Conservation (phyloP, 2,329 filamentous ascomycete species). For the Monilinia vaccinii-corymbosi region DNA sequence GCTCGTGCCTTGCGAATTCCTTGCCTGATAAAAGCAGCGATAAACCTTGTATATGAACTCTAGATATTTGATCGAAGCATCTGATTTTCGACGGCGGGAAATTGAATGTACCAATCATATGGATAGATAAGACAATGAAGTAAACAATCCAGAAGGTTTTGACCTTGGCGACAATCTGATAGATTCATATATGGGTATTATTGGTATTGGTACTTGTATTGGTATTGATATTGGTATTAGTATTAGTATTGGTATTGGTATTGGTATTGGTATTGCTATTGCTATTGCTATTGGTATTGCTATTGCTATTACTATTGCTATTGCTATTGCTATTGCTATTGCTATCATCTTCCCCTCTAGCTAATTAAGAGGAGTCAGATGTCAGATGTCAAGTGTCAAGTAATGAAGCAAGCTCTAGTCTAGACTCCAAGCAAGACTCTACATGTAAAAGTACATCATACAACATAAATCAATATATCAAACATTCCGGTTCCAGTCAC, state of each 20-base stretch:
- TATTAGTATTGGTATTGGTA: too few species aligned
- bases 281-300: too few species aligned
- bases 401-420: background rate
- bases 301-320: too few species aligned
- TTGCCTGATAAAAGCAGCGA: background rate
- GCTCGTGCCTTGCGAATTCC: background rate
- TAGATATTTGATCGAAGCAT: background rate
- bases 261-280: background rate
- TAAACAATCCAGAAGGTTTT: background rate
- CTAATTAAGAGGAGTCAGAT: too few species aligned
- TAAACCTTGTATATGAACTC: background rate
- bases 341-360: background rate
- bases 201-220: too few species aligned
- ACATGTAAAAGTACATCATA: too few species aligned
- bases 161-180: background rate
- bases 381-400: background rate
- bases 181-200: too few species aligned
- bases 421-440: background rate
- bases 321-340: background rate
- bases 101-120: background rate
- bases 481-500: too few species aligned
- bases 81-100: background rate
- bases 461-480: too few species aligned
- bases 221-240: too few species aligned
- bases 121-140: constrained; percentile 4